phyloP scores from a whole-genome alignment of 2,329 filamentous ascomycete species.

The Fusarium multiceps region DNA sequence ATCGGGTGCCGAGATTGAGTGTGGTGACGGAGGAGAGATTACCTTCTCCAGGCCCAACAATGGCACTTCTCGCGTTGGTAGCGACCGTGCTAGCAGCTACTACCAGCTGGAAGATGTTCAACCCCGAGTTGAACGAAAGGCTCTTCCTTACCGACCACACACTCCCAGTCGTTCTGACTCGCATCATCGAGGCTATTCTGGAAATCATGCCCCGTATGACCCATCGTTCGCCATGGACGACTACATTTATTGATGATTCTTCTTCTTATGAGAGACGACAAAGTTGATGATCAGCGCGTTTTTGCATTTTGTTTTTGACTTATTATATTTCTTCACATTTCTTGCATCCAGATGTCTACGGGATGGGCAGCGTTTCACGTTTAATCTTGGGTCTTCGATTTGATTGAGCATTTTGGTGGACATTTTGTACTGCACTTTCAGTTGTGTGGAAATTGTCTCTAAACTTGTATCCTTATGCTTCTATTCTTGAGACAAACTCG shows the following conservation, averaged over 20 bases:
- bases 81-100: constrained; percentile 63
- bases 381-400: constrained; percentile 35
- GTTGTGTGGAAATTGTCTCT: constrained; percentile 33
- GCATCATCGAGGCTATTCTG: constrained; percentile 49
- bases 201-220: constrained; percentile 49
- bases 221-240: constrained; percentile 44
- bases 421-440: constrained; percentile 20
- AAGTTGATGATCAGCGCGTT: constrained; percentile 47
- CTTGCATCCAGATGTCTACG: constrained; percentile 20
- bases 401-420: constrained; percentile 21
- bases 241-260: constrained; percentile 47
- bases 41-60: constrained; percentile 58
- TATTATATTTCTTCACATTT: constrained; percentile 26
- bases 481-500: constrained; percentile 42
- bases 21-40: constrained; percentile 69
- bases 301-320: constrained; percentile 19
- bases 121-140: constrained; percentile 56
- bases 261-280: constrained; percentile 46
- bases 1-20: constrained; percentile 68
- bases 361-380: constrained; percentile 15
- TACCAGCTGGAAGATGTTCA: constrained; percentile 62
- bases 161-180: constrained; percentile 64
- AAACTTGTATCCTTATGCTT: constrained; percentile 43
- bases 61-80: constrained; percentile 55
- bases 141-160: constrained; percentile 58